A percentile compares a stretch with the other conserved stretches of the same genome.
phyloP scores from a whole-genome alignment of 805 yeast species.

The Yamadazyma phyllophila region DNA sequence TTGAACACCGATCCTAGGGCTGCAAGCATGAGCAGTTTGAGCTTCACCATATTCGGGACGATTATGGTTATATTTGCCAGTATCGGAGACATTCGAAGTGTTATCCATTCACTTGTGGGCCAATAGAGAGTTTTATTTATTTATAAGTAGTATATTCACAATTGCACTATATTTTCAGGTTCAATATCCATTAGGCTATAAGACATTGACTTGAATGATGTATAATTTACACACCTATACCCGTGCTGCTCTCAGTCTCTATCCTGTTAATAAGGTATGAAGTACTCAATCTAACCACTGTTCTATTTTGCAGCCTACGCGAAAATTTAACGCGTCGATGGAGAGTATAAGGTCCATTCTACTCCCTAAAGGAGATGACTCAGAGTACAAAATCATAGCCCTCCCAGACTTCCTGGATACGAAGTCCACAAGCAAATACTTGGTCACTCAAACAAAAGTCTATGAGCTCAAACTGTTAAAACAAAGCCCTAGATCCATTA shows the following conservation, averaged over 20 bases:
- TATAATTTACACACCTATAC: too few relatives aligned
- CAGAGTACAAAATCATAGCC: conserved; percentile 2
- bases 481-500: conserved; percentile 37
- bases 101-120: conserved; percentile 16
- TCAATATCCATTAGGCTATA: neutral
- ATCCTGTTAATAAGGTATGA: neutral
- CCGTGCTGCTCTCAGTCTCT: neutral
- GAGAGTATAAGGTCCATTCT: conserved; percentile 10
- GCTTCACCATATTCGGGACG: conserved; percentile 72
- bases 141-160: neutral
- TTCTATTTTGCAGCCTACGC: conserved; percentile 4
- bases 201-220: too few relatives aligned
- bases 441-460: conserved; percentile 18
- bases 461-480: conserved; percentile 38
- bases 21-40: conserved; percentile 71
- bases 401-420: conserved; percentile 12
- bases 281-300: neutral
- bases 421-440: conserved; percentile 5
- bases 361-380: conserved; percentile 9
- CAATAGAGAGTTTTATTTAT: neutral
- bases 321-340: conserved; percentile 2
- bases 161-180: too few relatives aligned
- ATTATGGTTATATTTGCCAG: conserved; percentile 68
- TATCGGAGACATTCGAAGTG: conserved; percentile 37
- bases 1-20: conserved; percentile 72